These are phyloP conservation scores for Pseudogymnoascus sp. DNA, from an alignment of 2,329 filamentous ascomycete species.

Conservation along the genomic window DNA sequence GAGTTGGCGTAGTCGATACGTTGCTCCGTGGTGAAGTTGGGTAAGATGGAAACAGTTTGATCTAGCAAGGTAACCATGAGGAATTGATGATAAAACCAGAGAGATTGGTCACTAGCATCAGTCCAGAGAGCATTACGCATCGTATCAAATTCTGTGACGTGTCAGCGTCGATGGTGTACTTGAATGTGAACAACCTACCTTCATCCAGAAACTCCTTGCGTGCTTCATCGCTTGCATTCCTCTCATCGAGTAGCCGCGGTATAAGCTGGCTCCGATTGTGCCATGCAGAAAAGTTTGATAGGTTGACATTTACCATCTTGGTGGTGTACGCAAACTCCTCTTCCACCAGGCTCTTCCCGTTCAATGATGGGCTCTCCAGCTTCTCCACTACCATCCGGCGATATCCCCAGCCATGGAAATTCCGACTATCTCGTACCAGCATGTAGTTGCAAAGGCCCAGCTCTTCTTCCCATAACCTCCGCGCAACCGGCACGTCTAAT, in stretches of 20 bases:
- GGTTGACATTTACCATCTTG: conserved; percentile 72
- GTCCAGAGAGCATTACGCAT: conserved; percentile 61
- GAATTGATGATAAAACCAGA: conserved; percentile 96
- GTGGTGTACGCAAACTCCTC: conserved; percentile 84
- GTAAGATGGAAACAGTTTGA: conserved; percentile 51
- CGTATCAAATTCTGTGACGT: conserved; percentile 56
- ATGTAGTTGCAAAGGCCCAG: conserved; percentile 78
- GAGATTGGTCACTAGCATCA: conserved; percentile 79
- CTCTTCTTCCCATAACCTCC: conserved; percentile 73
- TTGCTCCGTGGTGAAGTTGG: conserved; percentile 51
- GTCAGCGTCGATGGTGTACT: conserved; percentile 10
- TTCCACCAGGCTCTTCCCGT: conserved; percentile 59
- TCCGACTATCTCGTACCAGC: conserved; percentile 75
- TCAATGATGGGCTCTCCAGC: conserved; percentile 52
- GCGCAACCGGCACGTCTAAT: conserved; percentile 48
- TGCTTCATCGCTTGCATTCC: conserved; percentile 51
- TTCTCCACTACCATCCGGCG: conserved; percentile 68
- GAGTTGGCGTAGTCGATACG: conserved; percentile 55
- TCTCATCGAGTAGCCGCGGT: conserved; percentile 62
- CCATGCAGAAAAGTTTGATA: conserved; percentile 97
- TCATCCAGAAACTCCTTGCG: conserved; percentile 64
- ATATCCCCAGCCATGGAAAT: conserved; percentile 97
- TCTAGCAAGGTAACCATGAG: conserved; percentile 62
- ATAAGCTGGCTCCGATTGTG: conserved; percentile 84
- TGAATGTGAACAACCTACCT: conserved; percentile 36